A percentile compares a stretch with the other conserved stretches of the same genome.
Evolutionary conservation across 2,329 filamentous ascomycete genomes (phyloP).

Genomic region (Neocatenulostroma microsporum): DNA sequence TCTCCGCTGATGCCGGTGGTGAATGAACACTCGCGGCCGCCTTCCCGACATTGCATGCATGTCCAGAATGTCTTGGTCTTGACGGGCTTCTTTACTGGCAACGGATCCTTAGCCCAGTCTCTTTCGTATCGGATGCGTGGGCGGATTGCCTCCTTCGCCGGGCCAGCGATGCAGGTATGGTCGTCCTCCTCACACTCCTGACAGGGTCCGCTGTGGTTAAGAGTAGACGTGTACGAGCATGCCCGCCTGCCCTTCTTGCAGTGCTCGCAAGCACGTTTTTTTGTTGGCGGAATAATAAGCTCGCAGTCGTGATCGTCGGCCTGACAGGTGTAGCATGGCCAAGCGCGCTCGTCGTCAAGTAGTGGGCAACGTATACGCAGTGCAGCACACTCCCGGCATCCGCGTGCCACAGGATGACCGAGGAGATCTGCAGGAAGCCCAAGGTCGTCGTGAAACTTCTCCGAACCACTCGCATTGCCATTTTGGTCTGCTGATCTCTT

Average conservation of each 20-base stretch:
- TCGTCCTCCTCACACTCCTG: constrained; percentile 23
- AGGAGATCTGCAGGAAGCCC: constrained; percentile 10
- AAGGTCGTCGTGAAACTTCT: not conserved
- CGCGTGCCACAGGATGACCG: constrained; percentile 22
- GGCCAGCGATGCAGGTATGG: constrained; percentile 32
- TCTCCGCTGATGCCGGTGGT: constrained; percentile 9
- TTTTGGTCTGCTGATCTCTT: constrained; percentile 1
- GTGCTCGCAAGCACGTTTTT: constrained; percentile 29
- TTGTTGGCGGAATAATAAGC: constrained; percentile 25
- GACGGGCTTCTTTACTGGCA: not conserved
- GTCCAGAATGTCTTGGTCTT: constrained; percentile 2
- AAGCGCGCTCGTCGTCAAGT: constrained; percentile 25
- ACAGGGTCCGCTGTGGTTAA: constrained; percentile 27
- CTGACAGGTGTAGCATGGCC: constrained; percentile 32
- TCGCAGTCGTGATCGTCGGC: constrained; percentile 30
- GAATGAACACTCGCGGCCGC: constrained; percentile 14
- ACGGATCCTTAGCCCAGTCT: constrained; percentile 12
- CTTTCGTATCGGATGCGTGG: constrained; percentile 17
- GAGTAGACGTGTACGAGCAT: constrained; percentile 30
- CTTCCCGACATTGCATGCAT: constrained; percentile 11
- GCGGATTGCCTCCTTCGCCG: constrained; percentile 19
- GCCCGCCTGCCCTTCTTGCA: constrained; percentile 23
- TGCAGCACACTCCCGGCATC: constrained; percentile 27
- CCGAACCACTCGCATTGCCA: too few species aligned
- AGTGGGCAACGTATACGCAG: constrained; percentile 29